Conservation (phyloP, 2,329 filamentous ascomycete species). For the Colletotrichum sp. region DNA sequence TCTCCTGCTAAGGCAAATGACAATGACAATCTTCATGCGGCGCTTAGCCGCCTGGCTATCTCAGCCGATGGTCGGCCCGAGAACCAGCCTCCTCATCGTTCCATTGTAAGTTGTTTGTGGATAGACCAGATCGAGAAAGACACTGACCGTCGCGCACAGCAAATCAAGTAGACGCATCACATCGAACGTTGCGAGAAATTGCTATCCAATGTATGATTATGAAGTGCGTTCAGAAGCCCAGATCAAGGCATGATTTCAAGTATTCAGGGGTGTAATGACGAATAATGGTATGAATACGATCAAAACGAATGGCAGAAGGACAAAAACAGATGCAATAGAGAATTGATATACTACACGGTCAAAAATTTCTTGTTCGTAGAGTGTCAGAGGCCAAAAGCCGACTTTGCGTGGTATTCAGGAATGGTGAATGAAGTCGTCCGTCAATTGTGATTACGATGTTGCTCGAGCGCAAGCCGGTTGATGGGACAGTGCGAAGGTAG, state of each 20-base stretch:
- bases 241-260: neutral
- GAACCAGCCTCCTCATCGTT: conserved; percentile 44
- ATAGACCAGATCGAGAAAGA: neutral
- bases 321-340: neutral
- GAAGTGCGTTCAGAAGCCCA: neutral
- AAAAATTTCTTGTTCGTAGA: neutral
- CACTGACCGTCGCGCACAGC: neutral
- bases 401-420: neutral
- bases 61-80: conserved; percentile 44
- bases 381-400: neutral
- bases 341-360: neutral
- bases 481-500: neutral
- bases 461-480: neutral
- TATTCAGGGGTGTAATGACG: neutral
- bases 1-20: conserved; percentile 30
- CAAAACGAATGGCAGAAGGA: neutral
- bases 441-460: neutral
- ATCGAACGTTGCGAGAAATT: neutral
- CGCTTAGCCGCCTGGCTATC: conserved; percentile 16
- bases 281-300: neutral
- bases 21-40: conserved; percentile 22
- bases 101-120: neutral
- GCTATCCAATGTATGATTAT: conserved; percentile 5
- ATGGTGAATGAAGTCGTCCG: neutral
- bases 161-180: neutral